These are phyloP conservation scores for Nakaseomyces uthaithaninus DNA, from an alignment of 1,139 yeast genomes.

Conservation along the genomic window DNA sequence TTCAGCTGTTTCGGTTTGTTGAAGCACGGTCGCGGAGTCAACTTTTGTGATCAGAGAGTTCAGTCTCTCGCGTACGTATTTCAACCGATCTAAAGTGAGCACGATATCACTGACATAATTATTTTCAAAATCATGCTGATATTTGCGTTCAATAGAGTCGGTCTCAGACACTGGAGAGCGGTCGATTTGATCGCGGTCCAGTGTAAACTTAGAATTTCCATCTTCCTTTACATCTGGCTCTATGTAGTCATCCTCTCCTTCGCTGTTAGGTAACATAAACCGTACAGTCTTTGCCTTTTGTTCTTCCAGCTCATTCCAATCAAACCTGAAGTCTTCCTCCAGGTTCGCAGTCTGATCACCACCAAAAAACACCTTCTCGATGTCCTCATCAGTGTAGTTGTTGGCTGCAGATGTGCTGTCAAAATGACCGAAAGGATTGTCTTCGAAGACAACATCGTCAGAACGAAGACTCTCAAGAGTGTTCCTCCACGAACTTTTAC, in stretches of 20 bases:
- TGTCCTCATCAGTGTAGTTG: background rate
- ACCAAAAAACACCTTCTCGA: background rate
- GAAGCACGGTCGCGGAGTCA: conserved; percentile 2
- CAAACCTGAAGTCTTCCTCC: conserved; percentile 3
- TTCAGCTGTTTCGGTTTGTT: conserved; percentile 2
- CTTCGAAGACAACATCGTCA: background rate
- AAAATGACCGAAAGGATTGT: background rate
- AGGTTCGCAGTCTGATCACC: background rate
- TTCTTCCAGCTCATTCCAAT: conserved; percentile 4
- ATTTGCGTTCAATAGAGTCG: background rate
- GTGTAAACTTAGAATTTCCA: background rate
- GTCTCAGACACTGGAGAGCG: background rate
- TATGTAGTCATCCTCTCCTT: background rate
- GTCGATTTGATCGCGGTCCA: background rate
- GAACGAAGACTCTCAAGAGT: conserved; percentile 2
- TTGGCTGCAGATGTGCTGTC: background rate
- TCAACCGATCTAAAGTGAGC: background rate
- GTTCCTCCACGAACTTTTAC: background rate
- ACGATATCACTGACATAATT: conserved; percentile 5
- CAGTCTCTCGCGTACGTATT: conserved; percentile 2
- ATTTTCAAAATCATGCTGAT: background rate
- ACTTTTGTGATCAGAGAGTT: background rate
- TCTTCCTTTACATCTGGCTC: background rate
- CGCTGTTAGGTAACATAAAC: background rate
- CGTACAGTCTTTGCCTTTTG: background rate